phyloP scores from a whole-genome alignment of 2,329 filamentous ascomycete genomes.

The Penicillium sp. region DNA sequence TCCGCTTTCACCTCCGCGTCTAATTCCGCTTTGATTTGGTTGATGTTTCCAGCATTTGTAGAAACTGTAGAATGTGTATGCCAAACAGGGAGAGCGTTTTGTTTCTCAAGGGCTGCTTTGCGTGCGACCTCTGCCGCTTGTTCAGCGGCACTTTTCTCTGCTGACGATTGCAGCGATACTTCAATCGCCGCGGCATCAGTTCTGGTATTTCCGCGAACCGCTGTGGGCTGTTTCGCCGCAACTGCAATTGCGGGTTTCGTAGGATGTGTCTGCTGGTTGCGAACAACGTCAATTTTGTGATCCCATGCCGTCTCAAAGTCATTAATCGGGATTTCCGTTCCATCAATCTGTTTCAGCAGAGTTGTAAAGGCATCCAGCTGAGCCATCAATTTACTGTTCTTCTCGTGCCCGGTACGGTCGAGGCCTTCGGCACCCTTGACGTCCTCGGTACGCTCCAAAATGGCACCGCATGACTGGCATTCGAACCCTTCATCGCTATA shows the following conservation, averaged over 20 bases:
- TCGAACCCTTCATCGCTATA: constrained; percentile 67
- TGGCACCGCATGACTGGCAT: constrained; percentile 70
- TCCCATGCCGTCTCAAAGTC: constrained; percentile 49
- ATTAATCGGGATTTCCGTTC: constrained; percentile 45
- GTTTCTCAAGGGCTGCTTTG: constrained; percentile 47
- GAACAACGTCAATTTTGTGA: constrained; percentile 43
- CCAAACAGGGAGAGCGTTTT: constrained; percentile 52
- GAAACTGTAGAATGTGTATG: constrained; percentile 50
- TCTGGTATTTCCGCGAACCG: constrained; percentile 40
- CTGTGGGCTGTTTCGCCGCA: constrained; percentile 34
- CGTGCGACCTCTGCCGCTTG: constrained; percentile 45
- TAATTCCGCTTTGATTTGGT: constrained; percentile 27
- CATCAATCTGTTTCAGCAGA: constrained; percentile 47
- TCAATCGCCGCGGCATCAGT: constrained; percentile 44
- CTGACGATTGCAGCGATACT: constrained; percentile 47
- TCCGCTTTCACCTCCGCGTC: constrained; percentile 35
- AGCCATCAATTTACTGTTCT: constrained; percentile 47
- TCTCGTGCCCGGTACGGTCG: constrained; percentile 47
- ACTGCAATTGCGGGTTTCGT: constrained; percentile 40
- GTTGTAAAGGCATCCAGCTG: constrained; percentile 46
- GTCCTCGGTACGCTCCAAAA: constrained; percentile 43
- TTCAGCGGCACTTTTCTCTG: constrained; percentile 48
- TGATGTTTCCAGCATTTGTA: constrained; percentile 21
- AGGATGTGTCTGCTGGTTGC: constrained; percentile 41
- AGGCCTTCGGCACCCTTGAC: constrained; percentile 41